Base-by-base conservation (phyloP, 2,329 filamentous ascomycete species). In the Aspergillus sp. region DNA sequence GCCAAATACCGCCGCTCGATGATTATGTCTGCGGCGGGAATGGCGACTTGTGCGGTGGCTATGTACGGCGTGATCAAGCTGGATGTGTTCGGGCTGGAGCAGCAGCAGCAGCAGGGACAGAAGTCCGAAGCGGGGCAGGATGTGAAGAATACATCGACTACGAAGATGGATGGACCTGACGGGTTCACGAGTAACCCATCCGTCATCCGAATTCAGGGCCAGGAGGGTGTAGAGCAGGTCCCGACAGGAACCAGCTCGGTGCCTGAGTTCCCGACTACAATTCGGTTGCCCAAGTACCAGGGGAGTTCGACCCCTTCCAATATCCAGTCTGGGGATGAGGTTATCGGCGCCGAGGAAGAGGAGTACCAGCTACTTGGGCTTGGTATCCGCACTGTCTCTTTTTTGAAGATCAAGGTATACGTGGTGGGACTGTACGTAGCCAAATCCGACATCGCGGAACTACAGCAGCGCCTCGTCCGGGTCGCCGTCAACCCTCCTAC, bases 371-470 rank as follows among this genome's bases (percentile, higher is more conserved):
- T 98, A 0, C 83, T 98, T 6, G 95, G 95, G 0, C 78, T 97
- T 5, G 95, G 95, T 17, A 88, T 96, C 61, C 85, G 95, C 55
- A 92, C 89, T 1, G 95, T 99, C 32, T 96, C 90, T 22, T 96
- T 98, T 74, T 78, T 98, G 44, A 80, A 85, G 48, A 91, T 99
- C 44, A 88, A 96, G 72, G 95, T 99, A 53, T 99, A 99, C 77
- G 89, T 98, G 17, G 89, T 96, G 0, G 95, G 93, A 15, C 85
- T 96, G 66, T 99, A 99, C 77, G 83, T 98, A 24, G 90, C 92
- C 24, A 93, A 89, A 0, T 80, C 87, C 38, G 92, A 96, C 68
- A 86, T 99, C 58, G 86, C 88, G 4, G 81, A 83, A n/a, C 81
- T 99, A 41, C 93, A 98, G 75, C 81, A 84, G 64, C 84, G 86